Conservation (phyloP, 1,284 basidiomycete genomes). For the Malassezia slooffiae region DNA sequence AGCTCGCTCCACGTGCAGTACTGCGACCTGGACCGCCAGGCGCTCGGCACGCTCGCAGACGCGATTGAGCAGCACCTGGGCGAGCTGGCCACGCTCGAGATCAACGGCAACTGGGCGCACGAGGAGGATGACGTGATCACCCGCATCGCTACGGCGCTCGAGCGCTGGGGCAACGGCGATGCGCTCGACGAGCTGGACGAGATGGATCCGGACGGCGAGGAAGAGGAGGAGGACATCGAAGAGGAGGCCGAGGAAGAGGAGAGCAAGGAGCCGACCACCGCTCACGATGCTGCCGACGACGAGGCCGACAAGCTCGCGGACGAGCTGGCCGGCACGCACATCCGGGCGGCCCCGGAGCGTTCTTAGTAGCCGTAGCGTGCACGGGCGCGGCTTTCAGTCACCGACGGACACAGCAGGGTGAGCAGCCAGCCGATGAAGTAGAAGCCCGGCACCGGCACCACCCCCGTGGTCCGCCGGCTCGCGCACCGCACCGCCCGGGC, state of each 20-base stretch:
- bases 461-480: slow-evolving; percentile 1
- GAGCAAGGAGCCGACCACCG: slow-evolving; percentile 13
- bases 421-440: slow-evolving; percentile 12
- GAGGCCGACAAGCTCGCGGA: slow-evolving; percentile 28
- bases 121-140: slow-evolving; percentile 42
- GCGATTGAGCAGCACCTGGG: slow-evolving; percentile 27
- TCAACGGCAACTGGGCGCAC: slow-evolving; percentile 45
- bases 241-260: slow-evolving; percentile 24
- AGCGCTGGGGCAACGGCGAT: slow-evolving; percentile 29
- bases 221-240: slow-evolving; percentile 31
- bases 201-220: slow-evolving; percentile 44
- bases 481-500: not conserved
- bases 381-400: slow-evolving; percentile 1
- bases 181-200: slow-evolving; percentile 39
- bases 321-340: slow-evolving; percentile 18
- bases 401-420: not conserved
- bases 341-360: too few species aligned
- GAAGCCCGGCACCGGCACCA: slow-evolving; percentile 2
- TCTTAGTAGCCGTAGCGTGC: slow-evolving; percentile 4
- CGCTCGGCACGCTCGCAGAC: slow-evolving; percentile 25
- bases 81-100: slow-evolving; percentile 30
- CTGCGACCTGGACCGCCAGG: slow-evolving; percentile 37
- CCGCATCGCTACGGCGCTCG: slow-evolving; percentile 31
- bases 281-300: slow-evolving; percentile 7
- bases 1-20: slow-evolving; percentile 38